Conservation (phyloP, 2,329 filamentous ascomycete genomes). For the Colletotrichum zoysiae region DNA sequence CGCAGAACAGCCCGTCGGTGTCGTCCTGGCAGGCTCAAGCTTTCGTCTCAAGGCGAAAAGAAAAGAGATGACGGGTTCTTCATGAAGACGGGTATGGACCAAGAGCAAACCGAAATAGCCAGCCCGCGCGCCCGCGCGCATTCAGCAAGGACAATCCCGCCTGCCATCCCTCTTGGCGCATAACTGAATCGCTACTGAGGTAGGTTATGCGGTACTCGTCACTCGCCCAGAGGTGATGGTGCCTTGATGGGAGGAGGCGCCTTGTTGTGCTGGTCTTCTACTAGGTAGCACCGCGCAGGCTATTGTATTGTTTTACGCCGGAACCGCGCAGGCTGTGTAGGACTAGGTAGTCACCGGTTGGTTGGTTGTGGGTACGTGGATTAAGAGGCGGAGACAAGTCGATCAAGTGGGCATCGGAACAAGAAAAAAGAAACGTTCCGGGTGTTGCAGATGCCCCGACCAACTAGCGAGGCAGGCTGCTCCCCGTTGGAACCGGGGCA, state of each 20-base stretch:
- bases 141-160: constrained; percentile 23
- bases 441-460: constrained; percentile 18
- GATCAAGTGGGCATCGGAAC: constrained; percentile 25
- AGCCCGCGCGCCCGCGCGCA: background rate
- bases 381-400: constrained; percentile 18
- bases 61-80: constrained; percentile 21
- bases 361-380: constrained; percentile 25
- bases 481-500: background rate
- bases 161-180: background rate
- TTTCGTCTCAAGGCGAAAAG: constrained; percentile 7
- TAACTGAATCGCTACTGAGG: constrained; percentile 21
- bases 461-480: constrained; percentile 1
- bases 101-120: constrained; percentile 22
- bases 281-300: too few relatives aligned
- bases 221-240: constrained; percentile 12
- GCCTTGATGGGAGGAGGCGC: constrained; percentile 13
- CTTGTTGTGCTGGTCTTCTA: background rate
- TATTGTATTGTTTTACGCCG: too few relatives aligned
- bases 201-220: background rate
- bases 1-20: background rate
- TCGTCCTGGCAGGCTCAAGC: constrained; percentile 23
- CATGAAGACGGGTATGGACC: constrained; percentile 1
- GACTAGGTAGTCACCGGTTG: background rate
- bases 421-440: constrained; percentile 5
- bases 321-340: too few relatives aligned